Evolutionary conservation across 179 eudicot species (phyloP).

Genomic region (Beta corolliflora): DNA sequence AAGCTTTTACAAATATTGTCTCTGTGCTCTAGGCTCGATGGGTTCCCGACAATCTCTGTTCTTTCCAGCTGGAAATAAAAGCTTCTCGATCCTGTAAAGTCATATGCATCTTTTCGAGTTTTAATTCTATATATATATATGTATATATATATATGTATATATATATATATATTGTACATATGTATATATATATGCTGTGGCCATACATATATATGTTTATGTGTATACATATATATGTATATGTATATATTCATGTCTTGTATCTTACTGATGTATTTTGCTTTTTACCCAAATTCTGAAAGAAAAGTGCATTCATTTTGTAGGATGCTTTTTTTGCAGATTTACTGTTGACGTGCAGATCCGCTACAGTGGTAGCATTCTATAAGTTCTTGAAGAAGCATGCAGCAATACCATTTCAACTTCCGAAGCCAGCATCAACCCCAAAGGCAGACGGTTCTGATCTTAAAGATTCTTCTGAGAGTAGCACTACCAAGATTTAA

Average conservation of each 20-base stretch:
- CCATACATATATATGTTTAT: too few relatives aligned
- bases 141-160: too few relatives aligned
- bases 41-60: conserved; percentile 78
- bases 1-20: background rate
- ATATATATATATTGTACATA: too few relatives aligned
- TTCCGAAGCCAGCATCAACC: conserved; percentile 44
- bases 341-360: conserved; percentile 56
- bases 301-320: background rate
- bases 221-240: too few relatives aligned
- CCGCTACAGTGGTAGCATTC: conserved; percentile 61
- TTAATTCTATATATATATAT: background rate
- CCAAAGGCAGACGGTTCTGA: conserved; percentile 26
- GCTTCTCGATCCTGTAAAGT: conserved; percentile 79
- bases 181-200: too few relatives aligned
- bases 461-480: conserved; percentile 21
- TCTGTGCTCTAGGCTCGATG: conserved; percentile 50
- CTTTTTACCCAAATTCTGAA: background rate
- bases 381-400: conserved; percentile 86
- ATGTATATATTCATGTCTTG: too few relatives aligned
- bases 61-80: conserved; percentile 95
- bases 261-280: background rate
- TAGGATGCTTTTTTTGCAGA: conserved; percentile 46
- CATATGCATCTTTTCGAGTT: background rate
- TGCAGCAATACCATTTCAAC: conserved; percentile 65
- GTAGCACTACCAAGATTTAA: conserved; percentile 32